Evolutionary conservation across 805 yeast species (phyloP).

Genomic region (Candida rishiriensis): DNA sequence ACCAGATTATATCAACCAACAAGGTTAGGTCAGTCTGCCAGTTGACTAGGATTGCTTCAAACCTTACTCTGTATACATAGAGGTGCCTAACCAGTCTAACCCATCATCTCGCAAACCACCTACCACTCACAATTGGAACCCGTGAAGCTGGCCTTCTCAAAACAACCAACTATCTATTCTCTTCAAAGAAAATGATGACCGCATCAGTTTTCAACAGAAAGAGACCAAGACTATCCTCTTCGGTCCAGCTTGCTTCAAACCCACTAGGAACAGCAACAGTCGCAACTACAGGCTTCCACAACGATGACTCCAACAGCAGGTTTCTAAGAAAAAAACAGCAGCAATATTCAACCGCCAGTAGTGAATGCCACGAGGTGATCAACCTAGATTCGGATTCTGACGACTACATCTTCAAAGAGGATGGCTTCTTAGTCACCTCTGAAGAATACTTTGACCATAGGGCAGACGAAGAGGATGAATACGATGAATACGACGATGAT

Average conservation of each 20-base stretch:
- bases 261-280: not conserved
- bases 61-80: too few relatives aligned
- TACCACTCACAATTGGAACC: too few relatives aligned
- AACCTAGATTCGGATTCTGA: slow-evolving; percentile 40
- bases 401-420: slow-evolving; percentile 27
- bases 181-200: slow-evolving; percentile 18
- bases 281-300: not conserved
- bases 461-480: slow-evolving; percentile 5
- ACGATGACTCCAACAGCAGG: slow-evolving; percentile 1
- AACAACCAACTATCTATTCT: not conserved
- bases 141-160: too few relatives aligned
- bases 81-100: too few relatives aligned
- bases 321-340: slow-evolving; percentile 25
- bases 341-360: slow-evolving; percentile 10
- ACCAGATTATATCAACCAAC: too few relatives aligned
- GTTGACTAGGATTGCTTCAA: too few relatives aligned
- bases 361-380: slow-evolving; percentile 26
- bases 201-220: slow-evolving; percentile 29
- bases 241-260: slow-evolving; percentile 8
- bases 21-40: too few relatives aligned
- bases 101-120: too few relatives aligned
- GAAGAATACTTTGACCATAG: slow-evolving; percentile 11
- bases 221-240: slow-evolving; percentile 33
- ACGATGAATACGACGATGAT: slow-evolving; percentile 8
- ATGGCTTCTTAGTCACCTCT: slow-evolving; percentile 3